Evolutionary conservation across 306 rosid genomes (phyloP).

Genomic region (Spatholobus suberectus): DNA sequence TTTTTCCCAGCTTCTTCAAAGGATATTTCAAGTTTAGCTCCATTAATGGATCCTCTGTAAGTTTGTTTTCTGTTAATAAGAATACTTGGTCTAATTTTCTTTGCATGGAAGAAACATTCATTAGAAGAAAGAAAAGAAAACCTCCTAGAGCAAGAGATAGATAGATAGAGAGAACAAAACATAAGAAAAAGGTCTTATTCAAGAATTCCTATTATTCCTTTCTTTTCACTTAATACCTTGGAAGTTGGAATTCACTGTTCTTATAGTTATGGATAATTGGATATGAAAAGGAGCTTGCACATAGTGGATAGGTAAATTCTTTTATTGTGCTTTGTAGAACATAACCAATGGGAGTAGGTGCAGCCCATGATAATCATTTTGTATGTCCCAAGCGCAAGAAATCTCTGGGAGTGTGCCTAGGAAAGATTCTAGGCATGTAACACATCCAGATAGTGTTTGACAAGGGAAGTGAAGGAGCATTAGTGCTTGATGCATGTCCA

Average conservation of each 20-base stretch:
- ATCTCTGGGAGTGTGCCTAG: slow-evolving; percentile 12
- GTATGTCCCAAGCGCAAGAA: not conserved
- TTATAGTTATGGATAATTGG: not conserved
- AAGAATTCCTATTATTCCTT: slow-evolving; percentile 19
- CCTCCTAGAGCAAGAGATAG: not conserved
- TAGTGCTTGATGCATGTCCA: slow-evolving; percentile 22
- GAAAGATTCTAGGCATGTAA: slow-evolving; percentile 25
- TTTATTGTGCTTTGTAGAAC: not conserved
- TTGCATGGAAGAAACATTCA: slow-evolving; percentile 25
- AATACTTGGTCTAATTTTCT: slow-evolving; percentile 28
- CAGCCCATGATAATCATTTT: slow-evolving; percentile 9
- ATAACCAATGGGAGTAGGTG: not conserved
- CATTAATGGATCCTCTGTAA: slow-evolving; percentile 96
- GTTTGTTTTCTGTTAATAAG: slow-evolving; percentile 47
- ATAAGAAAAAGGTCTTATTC: slow-evolving; percentile 16
- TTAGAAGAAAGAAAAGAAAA: slow-evolving; percentile 11
- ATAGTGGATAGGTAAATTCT: not conserved
- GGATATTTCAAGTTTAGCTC: slow-evolving; percentile 90
- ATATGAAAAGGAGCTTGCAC: slow-evolving; percentile 15
- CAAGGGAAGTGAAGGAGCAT: slow-evolving; percentile 1
- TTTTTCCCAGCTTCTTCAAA: slow-evolving; percentile 93
- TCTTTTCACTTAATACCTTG: not conserved
- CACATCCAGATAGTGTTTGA: not conserved
- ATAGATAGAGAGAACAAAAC: not conserved
- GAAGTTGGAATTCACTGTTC: slow-evolving; percentile 12